Percentiles rank a stretch among this genome's conserved stretches.
Conservation (phyloP, 805 yeast species). For the Teunomyces tritomae region DNA sequence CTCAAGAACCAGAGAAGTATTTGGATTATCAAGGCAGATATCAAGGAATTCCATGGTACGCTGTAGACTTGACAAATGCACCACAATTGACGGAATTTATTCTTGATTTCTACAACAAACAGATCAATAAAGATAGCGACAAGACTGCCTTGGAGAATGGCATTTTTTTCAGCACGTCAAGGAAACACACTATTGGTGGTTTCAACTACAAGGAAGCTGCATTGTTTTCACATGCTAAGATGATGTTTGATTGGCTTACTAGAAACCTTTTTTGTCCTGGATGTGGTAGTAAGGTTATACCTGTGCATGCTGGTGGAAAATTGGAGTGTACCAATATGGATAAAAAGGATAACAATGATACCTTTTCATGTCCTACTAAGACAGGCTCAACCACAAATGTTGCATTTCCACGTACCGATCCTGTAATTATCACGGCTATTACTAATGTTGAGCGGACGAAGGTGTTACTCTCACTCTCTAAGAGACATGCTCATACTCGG, state of each 20-base stretch:
- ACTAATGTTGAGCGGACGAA: conserved; percentile 58
- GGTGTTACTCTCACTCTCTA: conserved; percentile 68
- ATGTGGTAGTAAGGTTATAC: conserved; percentile 66
- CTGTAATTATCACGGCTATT: conserved; percentile 80
- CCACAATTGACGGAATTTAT: conserved; percentile 40
- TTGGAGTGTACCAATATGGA: conserved; percentile 42
- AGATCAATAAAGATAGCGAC: conserved; percentile 9
- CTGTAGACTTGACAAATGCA: conserved; percentile 53
- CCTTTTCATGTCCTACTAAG: conserved; percentile 35
- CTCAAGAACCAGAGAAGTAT: conserved; percentile 24
- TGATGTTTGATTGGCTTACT: conserved; percentile 80
- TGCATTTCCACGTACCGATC: conserved; percentile 89
- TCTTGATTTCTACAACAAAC: conserved; percentile 19
- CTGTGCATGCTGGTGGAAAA: conserved; percentile 69
- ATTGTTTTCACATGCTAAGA: conserved; percentile 74
- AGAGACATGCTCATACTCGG: conserved; percentile 49
- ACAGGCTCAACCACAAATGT: conserved; percentile 61
- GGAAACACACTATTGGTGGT: conserved; percentile 33
- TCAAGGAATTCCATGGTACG: conserved; percentile 63
- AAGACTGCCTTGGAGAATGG: conserved; percentile 10
- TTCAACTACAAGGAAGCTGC: conserved; percentile 52
- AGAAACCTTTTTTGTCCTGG: conserved; percentile 81
- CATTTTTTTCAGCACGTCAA: conserved; percentile 29
- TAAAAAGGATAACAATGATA: conserved; percentile 15
- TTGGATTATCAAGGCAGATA: conserved; percentile 47